phyloP scores from a whole-genome alignment of 2,329 filamentous ascomycete genomes.

The Penicillium sumatraense region DNA sequence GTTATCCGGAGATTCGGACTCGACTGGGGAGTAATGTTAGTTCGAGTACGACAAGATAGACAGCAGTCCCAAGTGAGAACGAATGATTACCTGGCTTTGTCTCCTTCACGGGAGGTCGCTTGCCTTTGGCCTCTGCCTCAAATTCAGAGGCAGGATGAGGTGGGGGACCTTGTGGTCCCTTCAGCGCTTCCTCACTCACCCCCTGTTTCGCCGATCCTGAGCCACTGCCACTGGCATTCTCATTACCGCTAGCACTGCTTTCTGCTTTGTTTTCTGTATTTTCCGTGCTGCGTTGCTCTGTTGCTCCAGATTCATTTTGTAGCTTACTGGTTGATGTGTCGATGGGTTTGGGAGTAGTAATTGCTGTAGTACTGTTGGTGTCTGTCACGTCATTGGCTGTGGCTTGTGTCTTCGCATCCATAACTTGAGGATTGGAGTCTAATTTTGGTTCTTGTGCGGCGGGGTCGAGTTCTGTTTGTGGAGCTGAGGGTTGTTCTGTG shows the following conservation, averaged over 20 bases:
- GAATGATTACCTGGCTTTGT: conserved; percentile 3
- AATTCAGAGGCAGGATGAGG: conserved; percentile 32
- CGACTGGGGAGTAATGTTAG: neutral
- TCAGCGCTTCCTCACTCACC: conserved; percentile 35
- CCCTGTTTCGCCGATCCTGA: neutral
- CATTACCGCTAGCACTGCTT: neutral
- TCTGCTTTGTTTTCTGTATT: neutral
- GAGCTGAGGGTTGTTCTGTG: conserved; percentile 37
- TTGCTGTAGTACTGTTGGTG: conserved; percentile 1
- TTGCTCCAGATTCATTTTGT: neutral
- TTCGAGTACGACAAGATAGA: neutral
- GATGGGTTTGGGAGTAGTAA: neutral
- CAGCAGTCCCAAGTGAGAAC: neutral
- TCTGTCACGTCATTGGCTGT: neutral
- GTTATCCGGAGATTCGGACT: neutral
- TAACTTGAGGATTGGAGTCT: conserved; percentile 6
- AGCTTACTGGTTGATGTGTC: neutral
- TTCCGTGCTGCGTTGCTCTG: conserved; percentile 23
- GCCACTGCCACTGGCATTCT: neutral
- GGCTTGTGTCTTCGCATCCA: conserved; percentile 3
- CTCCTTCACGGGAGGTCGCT: neutral
- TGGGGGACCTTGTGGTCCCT: conserved; percentile 32
- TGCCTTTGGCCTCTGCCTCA: conserved; percentile 31
- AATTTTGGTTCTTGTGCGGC: conserved; percentile 21
- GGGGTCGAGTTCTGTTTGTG: conserved; percentile 25